phyloP scores from a whole-genome alignment of 495 filamentous ascomycete species.

The Thermochaetoides thermophila region DNA sequence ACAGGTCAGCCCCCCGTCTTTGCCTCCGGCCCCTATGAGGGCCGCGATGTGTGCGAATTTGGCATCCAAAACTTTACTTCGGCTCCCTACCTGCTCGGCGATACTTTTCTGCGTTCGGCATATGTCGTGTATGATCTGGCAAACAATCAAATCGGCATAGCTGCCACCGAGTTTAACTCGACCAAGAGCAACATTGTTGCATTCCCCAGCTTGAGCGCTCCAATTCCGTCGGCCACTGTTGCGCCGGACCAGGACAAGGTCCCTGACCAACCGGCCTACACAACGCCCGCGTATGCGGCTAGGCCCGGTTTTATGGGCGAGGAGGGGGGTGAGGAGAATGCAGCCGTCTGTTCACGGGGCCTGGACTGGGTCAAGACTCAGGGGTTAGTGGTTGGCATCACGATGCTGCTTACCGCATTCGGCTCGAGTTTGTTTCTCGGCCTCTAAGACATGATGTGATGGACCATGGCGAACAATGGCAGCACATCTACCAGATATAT shows the following conservation, averaged over 20 bases:
- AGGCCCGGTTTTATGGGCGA: conserved; percentile 21
- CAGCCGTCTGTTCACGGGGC: too few species aligned
- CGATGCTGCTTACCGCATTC: conserved; percentile 23
- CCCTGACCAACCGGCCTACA: conserved; percentile 15
- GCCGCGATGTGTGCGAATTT: conserved; percentile 49
- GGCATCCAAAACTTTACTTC: conserved; percentile 58
- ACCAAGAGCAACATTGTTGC: conserved; percentile 40
- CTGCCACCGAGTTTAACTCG: conserved; percentile 75
- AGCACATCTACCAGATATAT: too few species aligned
- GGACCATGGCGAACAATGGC: too few species aligned
- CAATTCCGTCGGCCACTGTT: conserved; percentile 33
- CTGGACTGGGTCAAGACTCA: too few species aligned
- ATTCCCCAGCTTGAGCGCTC: conserved; percentile 33
- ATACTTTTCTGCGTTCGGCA: conserved; percentile 84
- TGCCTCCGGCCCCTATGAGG: conserved; percentile 30
- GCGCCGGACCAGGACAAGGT: conserved; percentile 28
- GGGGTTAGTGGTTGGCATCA: conserved; percentile 20
- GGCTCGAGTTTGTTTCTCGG: conserved; percentile 27
- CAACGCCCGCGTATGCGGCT: conserved; percentile 25
- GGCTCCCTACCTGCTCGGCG: conserved; percentile 60
- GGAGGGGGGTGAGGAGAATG: conserved; percentile 15
- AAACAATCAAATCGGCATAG: conserved; percentile 79
- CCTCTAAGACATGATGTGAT: too few species aligned
- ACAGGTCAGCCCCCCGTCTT: conserved; percentile 34
- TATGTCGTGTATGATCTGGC: conserved; percentile 90